A percentile compares a stretch with the other conserved stretches of the same genome.
These are phyloP conservation scores for Globisporangium solare DNA, from an alignment of 352 stramenopile genomes.

Conservation along the genomic window DNA sequence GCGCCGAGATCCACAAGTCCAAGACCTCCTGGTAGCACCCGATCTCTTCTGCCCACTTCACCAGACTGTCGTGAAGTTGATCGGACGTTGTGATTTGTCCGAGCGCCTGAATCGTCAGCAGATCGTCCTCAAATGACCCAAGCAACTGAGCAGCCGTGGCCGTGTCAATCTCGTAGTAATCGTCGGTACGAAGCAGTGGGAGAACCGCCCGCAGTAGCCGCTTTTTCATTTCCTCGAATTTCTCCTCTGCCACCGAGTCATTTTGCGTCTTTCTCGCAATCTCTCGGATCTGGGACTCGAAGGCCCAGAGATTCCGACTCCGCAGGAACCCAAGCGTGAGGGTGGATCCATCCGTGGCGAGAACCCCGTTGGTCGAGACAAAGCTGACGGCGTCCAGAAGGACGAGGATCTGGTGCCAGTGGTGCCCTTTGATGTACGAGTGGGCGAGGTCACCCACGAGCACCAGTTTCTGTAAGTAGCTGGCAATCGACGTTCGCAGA, in stretches of 20 bases:
- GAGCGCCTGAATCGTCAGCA: constrained; percentile 53
- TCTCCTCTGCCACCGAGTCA: constrained; percentile 50
- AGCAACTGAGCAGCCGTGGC: constrained; percentile 27
- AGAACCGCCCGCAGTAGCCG: constrained; percentile 31
- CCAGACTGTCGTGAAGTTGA: constrained; percentile 30
- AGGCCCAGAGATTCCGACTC: constrained; percentile 41
- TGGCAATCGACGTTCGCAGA: constrained; percentile 23
- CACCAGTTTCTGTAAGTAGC: constrained; percentile 43
- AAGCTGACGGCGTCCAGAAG: constrained; percentile 46
- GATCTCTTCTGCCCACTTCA: constrained; percentile 59
- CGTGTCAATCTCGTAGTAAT: constrained; percentile 44
- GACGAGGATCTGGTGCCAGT: constrained; percentile 59
- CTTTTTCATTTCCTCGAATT: constrained; percentile 56
- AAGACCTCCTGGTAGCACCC: constrained; percentile 55
- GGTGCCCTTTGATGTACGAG: constrained; percentile 42
- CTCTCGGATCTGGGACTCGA: constrained; percentile 49
- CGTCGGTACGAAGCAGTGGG: constrained; percentile 35
- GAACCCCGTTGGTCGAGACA: constrained; percentile 37
- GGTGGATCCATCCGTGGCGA: constrained; percentile 46
- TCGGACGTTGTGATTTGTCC: constrained; percentile 37
- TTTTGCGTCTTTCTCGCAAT: constrained; percentile 51
- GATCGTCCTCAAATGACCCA: constrained; percentile 42
- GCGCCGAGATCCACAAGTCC: constrained; percentile 46
- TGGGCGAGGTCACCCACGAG: constrained; percentile 49
- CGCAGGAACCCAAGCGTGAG: constrained; percentile 51